Evolutionary conservation across 768 basidiomycete species (phyloP), one percentile per base, ranked within the genome.

Genomic region (Roridomyces roridus): DNA sequence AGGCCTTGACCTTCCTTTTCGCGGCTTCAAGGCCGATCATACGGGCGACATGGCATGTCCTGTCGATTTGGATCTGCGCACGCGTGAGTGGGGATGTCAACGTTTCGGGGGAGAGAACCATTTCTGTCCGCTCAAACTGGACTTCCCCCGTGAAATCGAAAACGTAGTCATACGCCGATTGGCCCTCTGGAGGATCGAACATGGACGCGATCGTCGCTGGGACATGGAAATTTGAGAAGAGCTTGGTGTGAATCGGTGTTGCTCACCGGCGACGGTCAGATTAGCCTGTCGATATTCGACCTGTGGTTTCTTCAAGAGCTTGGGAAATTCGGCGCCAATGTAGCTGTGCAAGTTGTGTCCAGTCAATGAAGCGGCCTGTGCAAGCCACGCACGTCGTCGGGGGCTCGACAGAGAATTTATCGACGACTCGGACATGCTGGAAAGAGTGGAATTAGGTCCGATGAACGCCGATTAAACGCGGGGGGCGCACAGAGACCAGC

Each of bases 131-230:
- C 71, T 92, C 91, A 64, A 82, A 81, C 51, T 83, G 82, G 53
- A 91, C 76, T 70, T 94, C 92, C 39, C 93, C 93, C 3, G 90
- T 89, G 63, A 88, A 84, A 75, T 95, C 93, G 70, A 94, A 94
- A 20, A 94, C 89, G 71, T 89, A 88, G 54, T 86, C 79, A 70
- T 87, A 95, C 5, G 87, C 79, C n/a, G 80, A 71, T 60, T 83
- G 76, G 49, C 89, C 91, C 57, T 83, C 82, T 1, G 86, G 83
- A 9, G 91, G 88, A 54, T 90, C 87, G 62, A 92, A 94, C 28
- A 79, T 78, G 18, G 86, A 77, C 36, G 84, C 74, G 47, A 95
- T 86, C 20, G 83, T 84, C 34, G 84, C 92, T 93, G 64, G 35
- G 29, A 71, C 63, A 51, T 28, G 11, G 44, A 12, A 45, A n/a